phyloP scores from a whole-genome alignment of 495 filamentous ascomycete species.

The Bacidia rubella region DNA sequence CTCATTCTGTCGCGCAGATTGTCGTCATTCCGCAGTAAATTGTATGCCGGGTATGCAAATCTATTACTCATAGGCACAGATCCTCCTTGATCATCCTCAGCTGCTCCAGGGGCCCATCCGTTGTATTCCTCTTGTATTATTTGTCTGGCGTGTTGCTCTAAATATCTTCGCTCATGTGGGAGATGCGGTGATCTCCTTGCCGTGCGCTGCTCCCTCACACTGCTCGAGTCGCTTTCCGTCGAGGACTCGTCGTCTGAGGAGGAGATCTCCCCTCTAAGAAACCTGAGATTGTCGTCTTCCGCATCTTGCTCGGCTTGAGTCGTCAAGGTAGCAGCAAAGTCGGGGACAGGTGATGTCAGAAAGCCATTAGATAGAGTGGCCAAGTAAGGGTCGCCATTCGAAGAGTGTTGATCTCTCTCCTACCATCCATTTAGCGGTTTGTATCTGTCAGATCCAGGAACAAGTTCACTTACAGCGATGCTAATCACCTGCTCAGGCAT shows the following conservation, averaged over 20 bases:
- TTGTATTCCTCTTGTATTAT: conserved; percentile 23
- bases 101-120: conserved; percentile 44
- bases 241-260: conserved; percentile 1
- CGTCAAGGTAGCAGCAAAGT: conserved; percentile 31
- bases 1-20: conserved; percentile 11
- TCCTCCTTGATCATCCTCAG: conserved; percentile 28
- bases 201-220: background rate
- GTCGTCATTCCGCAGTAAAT: conserved; percentile 62
- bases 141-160: conserved; percentile 6
- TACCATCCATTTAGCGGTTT: background rate
- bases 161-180: background rate
- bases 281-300: conserved; percentile 46
- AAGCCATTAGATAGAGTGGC: conserved; percentile 15
- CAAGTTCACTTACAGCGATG: background rate
- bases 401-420: background rate
- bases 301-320: conserved; percentile 39
- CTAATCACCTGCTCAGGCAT: background rate
- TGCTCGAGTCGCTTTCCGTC: background rate
- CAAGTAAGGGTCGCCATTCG: conserved; percentile 20
- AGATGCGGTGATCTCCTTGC: background rate
- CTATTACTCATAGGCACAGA: background rate
- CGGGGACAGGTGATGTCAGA: conserved; percentile 33
- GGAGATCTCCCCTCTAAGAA: conserved; percentile 33
- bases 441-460: background rate
- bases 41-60: conserved; percentile 73